Evolutionary conservation across 495 filamentous ascomycete species (phyloP), one percentile per base, ranked within the genome.

Genomic region (Trichocladium uniseriatum): DNA sequence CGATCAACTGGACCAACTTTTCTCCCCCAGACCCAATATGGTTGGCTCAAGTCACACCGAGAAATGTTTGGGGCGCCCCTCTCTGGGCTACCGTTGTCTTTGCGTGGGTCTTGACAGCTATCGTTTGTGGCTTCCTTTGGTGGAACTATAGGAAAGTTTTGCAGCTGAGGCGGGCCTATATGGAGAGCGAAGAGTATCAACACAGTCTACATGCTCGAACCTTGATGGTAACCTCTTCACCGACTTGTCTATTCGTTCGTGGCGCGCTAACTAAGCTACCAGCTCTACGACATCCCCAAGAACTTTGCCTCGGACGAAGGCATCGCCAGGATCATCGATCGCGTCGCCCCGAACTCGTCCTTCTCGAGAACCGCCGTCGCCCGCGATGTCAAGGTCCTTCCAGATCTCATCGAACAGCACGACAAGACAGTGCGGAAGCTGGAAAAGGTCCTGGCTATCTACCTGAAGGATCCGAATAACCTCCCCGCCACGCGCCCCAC

Each of bases 181-280:
- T 94, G 58, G 73, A 89, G 55, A 94, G 83, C 54, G 76, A 86
- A 6, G 94, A 96, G 29, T 98, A 96, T 57, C 84, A 94, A 64
- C 75, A 76, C 35, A 94, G 89, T 65, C 69, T 96, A 44, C 89
- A 95, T 65, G 80, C 94, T 5, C 76, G 94, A 50, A 96, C 90
- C 2, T 66, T 98, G 57, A 91, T 98, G 83, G 80, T 87, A 68
- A 45, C 16, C 15, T 7, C 22, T 28, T 39, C 35, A 6, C 39
- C n/a, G n/a, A n/a, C n/a, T n/a, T n/a, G n/a, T 9, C 13, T 28
- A 14, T 13, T 3, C 13, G 5, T 22, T 48, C 18, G 18, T 14
- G 15, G 14, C 29, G 35, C 27, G 40, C 49, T 61, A 49, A 60
- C 61, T 53, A 50, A 7, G 21, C 27, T 3, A 11, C 6, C 60